phyloP scores from a whole-genome alignment of 1,284 basidiomycete species.

The Ceratobasidium sp. region DNA sequence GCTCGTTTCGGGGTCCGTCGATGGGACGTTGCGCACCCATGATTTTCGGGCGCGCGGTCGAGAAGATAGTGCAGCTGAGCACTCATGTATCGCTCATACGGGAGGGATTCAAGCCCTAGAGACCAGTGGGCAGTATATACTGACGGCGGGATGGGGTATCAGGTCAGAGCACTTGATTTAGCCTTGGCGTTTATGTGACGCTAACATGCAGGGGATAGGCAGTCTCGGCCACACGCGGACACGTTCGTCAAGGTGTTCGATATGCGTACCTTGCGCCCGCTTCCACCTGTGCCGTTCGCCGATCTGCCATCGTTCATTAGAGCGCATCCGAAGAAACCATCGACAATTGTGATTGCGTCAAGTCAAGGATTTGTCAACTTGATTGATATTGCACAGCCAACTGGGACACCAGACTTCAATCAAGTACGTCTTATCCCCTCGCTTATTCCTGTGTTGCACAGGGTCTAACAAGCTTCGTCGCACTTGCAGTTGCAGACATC shows the following conservation, averaged over 20 bases:
- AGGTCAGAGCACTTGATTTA: conserved; percentile 62
- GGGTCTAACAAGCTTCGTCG: background rate
- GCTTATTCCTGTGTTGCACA: background rate
- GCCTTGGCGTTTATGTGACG: no score
- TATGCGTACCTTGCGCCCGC: conserved; percentile 80
- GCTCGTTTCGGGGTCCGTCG: conserved; percentile 80
- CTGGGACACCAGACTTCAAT: conserved; percentile 76
- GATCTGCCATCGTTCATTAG: conserved; percentile 89
- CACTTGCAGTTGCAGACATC: conserved; percentile 60
- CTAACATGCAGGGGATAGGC: conserved; percentile 60
- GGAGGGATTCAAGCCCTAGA: conserved; percentile 87
- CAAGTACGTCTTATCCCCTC: conserved; percentile 62
- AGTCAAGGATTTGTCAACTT: conserved; percentile 90
- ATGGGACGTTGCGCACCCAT: conserved; percentile 85
- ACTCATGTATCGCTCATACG: conserved; percentile 77
- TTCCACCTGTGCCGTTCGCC: conserved; percentile 87
- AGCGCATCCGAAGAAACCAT: conserved; percentile 80
- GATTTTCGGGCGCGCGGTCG: conserved; percentile 78
- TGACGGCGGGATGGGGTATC: conserved; percentile 87
- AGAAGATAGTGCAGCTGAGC: conserved; percentile 59
- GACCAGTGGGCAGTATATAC: conserved; percentile 77
- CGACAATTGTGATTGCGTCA: conserved; percentile 83
- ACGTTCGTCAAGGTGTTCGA: conserved; percentile 95
- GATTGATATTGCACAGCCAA: conserved; percentile 81
- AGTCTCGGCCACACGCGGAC: conserved; percentile 89